Percentiles rank a stretch among this genome's conserved stretches.
These are phyloP conservation scores for Penicillium brevicompactum DNA, from an alignment of 2,329 filamentous ascomycete species.

Conservation along the genomic window DNA sequence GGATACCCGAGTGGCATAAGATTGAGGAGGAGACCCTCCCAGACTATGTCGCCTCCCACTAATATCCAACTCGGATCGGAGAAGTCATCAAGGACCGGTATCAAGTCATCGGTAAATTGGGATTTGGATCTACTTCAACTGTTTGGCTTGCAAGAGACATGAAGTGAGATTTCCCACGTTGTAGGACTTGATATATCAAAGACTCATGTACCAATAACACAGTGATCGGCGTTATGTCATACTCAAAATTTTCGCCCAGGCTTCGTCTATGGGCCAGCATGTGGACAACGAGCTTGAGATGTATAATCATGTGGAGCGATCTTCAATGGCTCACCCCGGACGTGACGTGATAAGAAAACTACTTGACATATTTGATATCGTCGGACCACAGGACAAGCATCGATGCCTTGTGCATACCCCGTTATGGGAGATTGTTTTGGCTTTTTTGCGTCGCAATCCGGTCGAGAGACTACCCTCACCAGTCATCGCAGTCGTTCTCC, in stretches of 20 bases:
- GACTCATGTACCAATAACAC: not conserved
- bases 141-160: slow-evolving; percentile 42
- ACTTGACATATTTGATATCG: slow-evolving; percentile 32
- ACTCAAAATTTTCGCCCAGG: slow-evolving; percentile 33
- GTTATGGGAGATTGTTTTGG: slow-evolving; percentile 44
- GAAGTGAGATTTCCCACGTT: slow-evolving; percentile 20
- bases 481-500: slow-evolving; percentile 8
- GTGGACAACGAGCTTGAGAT: slow-evolving; percentile 45
- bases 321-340: slow-evolving; percentile 31
- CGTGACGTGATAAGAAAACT: slow-evolving; percentile 31
- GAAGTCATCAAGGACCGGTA: slow-evolving; percentile 34
- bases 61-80: slow-evolving; percentile 36
- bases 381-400: slow-evolving; percentile 33
- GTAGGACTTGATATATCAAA: not conserved
- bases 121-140: slow-evolving; percentile 40
- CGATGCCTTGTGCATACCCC: slow-evolving; percentile 44
- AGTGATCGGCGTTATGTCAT: slow-evolving; percentile 32
- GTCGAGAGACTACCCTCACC: slow-evolving; percentile 33
- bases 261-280: slow-evolving; percentile 30
- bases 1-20: slow-evolving; percentile 23
- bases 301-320: slow-evolving; percentile 43
- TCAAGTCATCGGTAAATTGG: slow-evolving; percentile 39
- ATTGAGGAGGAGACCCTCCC: slow-evolving; percentile 39
- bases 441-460: slow-evolving; percentile 46
- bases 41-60: slow-evolving; percentile 24